phyloP scores from a whole-genome alignment of 108 stramenopile species.

The Nitzschia inconspicua region DNA sequence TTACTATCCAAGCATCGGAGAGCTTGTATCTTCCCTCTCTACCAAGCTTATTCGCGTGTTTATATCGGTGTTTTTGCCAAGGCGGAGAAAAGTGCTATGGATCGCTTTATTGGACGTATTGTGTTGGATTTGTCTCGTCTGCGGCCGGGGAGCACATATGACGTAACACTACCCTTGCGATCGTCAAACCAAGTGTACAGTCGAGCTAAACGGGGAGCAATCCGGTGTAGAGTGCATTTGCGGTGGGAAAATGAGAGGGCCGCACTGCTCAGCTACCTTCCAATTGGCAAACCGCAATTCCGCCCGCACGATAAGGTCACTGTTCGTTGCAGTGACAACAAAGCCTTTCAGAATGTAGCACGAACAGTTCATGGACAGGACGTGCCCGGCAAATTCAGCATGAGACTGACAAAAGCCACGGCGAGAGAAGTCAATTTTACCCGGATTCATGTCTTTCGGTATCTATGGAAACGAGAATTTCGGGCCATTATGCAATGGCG shows the following conservation, averaged over 20 bases:
- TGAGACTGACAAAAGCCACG: slow-evolving; percentile 21
- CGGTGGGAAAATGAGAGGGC: slow-evolving; percentile 47
- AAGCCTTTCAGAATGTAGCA: slow-evolving; percentile 41
- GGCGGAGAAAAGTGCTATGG: slow-evolving; percentile 26
- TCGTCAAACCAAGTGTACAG: slow-evolving; percentile 36
- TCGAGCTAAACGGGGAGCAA: slow-evolving; percentile 35
- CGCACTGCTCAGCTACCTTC: slow-evolving; percentile 48
- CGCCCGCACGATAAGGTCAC: slow-evolving; percentile 15
- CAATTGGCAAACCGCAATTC: slow-evolving; percentile 2
- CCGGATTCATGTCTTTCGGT: slow-evolving; percentile 12
- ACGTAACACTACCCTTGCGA: slow-evolving; percentile 43
- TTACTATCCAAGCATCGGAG: slow-evolving; percentile 48
- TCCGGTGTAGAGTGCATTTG: slow-evolving; percentile 49
- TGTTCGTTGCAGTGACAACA: slow-evolving; percentile 28
- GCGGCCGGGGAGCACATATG: slow-evolving; percentile 46
- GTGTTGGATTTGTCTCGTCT: slow-evolving; percentile 42
- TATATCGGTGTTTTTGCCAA: slow-evolving; percentile 54
- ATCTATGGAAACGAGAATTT: slow-evolving; percentile 15
- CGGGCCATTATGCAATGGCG: slow-evolving; percentile 23
- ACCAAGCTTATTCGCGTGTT: slow-evolving; percentile 40
- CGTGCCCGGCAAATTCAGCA: slow-evolving; percentile 35
- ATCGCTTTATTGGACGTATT: slow-evolving; percentile 52
- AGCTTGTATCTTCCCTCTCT: slow-evolving; percentile 55
- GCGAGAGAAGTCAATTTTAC: slow-evolving; percentile 22
- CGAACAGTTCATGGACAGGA: slow-evolving; percentile 32